Evolutionary conservation across 1,284 basidiomycete species (phyloP).

Genomic region (Ceratobasidium sp.): DNA sequence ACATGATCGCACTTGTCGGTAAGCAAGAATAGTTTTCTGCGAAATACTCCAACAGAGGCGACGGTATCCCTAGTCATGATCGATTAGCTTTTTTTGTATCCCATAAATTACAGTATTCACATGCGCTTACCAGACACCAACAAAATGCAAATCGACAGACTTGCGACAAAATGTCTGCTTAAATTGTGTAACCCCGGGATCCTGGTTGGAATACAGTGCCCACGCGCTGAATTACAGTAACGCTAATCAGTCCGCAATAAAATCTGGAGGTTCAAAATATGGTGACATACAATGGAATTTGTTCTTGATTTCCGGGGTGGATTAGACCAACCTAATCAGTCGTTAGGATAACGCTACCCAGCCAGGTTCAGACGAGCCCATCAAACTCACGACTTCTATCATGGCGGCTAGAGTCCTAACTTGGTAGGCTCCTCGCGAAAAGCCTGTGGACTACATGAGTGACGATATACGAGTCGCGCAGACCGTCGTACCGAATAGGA

Average conservation of each 20-base stretch:
- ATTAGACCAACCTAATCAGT: constrained; percentile 56
- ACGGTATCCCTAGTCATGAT: constrained; percentile 61
- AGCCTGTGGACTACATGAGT: constrained; percentile 55
- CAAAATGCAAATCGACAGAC: constrained; percentile 56
- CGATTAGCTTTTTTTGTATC: too few relatives aligned
- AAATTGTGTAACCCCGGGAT: constrained; percentile 52
- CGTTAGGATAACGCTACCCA: background rate
- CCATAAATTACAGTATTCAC: too few relatives aligned
- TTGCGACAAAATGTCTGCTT: constrained; percentile 59
- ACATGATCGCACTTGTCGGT: constrained; percentile 53
- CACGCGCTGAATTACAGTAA: constrained; percentile 56
- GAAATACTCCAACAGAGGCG: constrained; percentile 58
- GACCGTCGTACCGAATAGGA: constrained; percentile 44
- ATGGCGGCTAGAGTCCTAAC: constrained; percentile 61
- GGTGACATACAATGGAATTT: constrained; percentile 56
- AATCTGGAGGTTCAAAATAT: background rate
- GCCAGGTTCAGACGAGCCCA: too few relatives aligned
- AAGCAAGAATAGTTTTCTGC: constrained; percentile 53
- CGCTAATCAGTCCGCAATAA: background rate
- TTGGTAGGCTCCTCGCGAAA: constrained; percentile 66
- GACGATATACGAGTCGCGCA: background rate
- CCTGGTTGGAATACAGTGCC: constrained; percentile 55
- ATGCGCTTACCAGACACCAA: constrained; percentile 58
- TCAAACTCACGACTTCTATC: constrained; percentile 58
- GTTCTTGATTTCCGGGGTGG: constrained; percentile 56